Percentiles rank a stretch among this genome's conserved stretches.
These are phyloP conservation scores for Erythrobasidium yunnanense DNA, from an alignment of 768 basidiomycete genomes.

Conservation along the genomic window DNA sequence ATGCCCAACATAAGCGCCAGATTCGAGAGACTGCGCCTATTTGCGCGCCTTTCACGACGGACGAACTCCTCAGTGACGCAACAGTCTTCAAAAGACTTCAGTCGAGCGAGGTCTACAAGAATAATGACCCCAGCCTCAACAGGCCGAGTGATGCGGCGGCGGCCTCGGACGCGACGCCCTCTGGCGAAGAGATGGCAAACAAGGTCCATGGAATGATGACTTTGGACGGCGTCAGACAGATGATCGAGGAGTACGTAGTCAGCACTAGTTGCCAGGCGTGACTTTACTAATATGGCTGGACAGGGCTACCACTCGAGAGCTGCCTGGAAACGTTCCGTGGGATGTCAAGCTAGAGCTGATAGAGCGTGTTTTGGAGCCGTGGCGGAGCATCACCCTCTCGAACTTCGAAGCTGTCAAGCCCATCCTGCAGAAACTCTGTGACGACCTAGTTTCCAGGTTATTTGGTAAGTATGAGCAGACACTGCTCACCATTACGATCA, in stretches of 20 bases:
- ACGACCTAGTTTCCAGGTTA: slow-evolving; percentile 39
- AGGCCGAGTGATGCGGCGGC: too few relatives aligned
- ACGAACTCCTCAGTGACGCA: neutral
- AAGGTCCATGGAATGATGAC: too few relatives aligned
- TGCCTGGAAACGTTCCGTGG: slow-evolving; percentile 45
- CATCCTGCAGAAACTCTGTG: slow-evolving; percentile 39
- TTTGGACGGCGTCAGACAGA: too few relatives aligned
- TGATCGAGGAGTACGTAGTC: too few relatives aligned
- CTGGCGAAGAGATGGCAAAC: too few relatives aligned
- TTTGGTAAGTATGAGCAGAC: slow-evolving; percentile 45
- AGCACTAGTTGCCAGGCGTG: too few relatives aligned
- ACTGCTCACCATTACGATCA: slow-evolving; percentile 31
- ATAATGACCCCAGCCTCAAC: too few relatives aligned
- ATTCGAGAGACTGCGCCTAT: slow-evolving; percentile 11
- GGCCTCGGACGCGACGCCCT: too few relatives aligned
- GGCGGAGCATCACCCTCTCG: slow-evolving; percentile 42
- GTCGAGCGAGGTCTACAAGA: neutral
- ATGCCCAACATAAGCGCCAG: neutral
- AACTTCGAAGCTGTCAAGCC: slow-evolving; percentile 39
- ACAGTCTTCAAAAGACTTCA: neutral
- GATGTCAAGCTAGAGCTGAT: slow-evolving; percentile 43
- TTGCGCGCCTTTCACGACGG: slow-evolving; percentile 12
- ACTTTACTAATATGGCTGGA: too few relatives aligned
- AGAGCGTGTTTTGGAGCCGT: slow-evolving; percentile 40
- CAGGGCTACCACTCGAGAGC: slow-evolving; percentile 44